These are phyloP conservation scores for Cucumis hystrix DNA, from an alignment of 306 rosid genomes.

Conservation along the genomic window DNA sequence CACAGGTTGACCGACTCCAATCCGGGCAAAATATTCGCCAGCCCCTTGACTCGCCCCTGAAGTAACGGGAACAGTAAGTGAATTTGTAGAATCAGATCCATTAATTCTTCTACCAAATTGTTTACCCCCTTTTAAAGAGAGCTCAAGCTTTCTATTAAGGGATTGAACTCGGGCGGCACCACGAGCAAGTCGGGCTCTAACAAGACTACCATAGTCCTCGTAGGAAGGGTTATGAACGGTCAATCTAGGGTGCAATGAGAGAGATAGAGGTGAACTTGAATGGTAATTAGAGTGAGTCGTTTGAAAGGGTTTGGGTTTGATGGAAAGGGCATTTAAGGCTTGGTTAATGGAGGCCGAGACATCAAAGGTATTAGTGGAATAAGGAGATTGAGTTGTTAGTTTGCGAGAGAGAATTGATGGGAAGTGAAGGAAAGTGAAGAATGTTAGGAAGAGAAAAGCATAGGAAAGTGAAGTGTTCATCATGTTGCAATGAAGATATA, in stretches of 20 bases:
- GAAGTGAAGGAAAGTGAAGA: neutral
- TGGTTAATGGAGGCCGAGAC: neutral
- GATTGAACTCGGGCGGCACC: neutral
- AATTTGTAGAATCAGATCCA: neutral
- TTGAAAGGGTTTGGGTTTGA: neutral
- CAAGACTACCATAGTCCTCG: neutral
- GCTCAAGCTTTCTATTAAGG: neutral
- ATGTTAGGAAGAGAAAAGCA: neutral
- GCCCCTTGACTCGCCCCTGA: conserved; percentile 57
- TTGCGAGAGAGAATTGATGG: neutral
- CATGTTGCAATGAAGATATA: neutral
- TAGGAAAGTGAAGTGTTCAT: neutral
- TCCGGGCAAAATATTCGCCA: conserved; percentile 64
- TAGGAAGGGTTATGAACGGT: neutral
- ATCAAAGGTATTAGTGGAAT: neutral
- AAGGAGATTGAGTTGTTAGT: neutral
- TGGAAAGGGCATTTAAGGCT: neutral
- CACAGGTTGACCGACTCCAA: conserved; percentile 57
- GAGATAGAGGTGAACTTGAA: neutral
- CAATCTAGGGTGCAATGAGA: neutral
- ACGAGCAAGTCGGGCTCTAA: neutral
- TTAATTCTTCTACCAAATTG: too few relatives aligned
- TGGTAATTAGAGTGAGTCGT: neutral
- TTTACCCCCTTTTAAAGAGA: neutral
- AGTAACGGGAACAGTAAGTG: conserved; percentile 12